A percentile compares a stretch with the other conserved stretches of the same genome.
Evolutionary conservation across 148 eudicot genomes (phyloP).

Genomic region (Chenopodium suecicum): DNA sequence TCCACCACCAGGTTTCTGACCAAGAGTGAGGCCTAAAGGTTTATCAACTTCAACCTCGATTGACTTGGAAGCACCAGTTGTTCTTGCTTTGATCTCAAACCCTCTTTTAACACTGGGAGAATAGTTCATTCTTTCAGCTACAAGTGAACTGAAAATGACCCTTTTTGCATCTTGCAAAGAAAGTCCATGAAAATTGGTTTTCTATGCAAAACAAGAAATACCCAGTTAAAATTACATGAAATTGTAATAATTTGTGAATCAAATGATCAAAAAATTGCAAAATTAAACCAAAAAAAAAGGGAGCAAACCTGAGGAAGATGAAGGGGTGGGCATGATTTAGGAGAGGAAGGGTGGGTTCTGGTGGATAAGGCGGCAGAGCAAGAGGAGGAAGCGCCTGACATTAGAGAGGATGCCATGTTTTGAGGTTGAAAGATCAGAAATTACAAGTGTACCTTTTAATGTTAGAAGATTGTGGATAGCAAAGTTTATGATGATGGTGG

Average conservation of each 20-base stretch:
- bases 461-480: background rate
- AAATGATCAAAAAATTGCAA: background rate
- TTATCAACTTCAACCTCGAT: slow-evolving; percentile 90
- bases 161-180: slow-evolving; percentile 54
- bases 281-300: background rate
- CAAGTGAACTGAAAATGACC: slow-evolving; percentile 36
- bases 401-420: slow-evolving; percentile 47
- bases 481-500: background rate
- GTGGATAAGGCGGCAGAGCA: slow-evolving; percentile 43
- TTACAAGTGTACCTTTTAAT: background rate
- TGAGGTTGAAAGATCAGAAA: background rate
- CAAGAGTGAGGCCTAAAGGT: slow-evolving; percentile 74
- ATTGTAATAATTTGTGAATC: background rate
- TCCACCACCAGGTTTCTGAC: slow-evolving; percentile 75
- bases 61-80: slow-evolving; percentile 68
- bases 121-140: slow-evolving; percentile 21
- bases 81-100: slow-evolving; percentile 60
- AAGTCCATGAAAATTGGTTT: slow-evolving; percentile 60
- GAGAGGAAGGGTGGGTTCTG: slow-evolving; percentile 29
- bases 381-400: slow-evolving; percentile 49
- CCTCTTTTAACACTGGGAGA: slow-evolving; percentile 29
- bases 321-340: slow-evolving; percentile 24
- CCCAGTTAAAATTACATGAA: background rate
- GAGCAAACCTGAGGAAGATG: slow-evolving; percentile 34
- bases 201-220: slow-evolving; percentile 26